Conservation (phyloP, 1,139 yeast species). For the Yamadazyma membranifaciens region DNA sequence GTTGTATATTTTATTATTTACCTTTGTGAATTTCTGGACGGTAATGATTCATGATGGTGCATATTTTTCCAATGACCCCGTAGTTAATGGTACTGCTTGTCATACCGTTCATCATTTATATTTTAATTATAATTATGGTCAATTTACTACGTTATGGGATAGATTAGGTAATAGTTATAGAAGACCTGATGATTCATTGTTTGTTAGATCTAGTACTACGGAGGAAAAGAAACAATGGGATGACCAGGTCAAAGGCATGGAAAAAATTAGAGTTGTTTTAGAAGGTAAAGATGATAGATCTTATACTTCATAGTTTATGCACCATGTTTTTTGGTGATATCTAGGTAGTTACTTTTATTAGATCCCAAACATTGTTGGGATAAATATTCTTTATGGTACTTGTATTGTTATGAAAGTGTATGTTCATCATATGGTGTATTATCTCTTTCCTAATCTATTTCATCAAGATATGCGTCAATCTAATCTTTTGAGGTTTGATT, state of each 20-base stretch:
- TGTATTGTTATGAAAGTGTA: no score
- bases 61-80: constrained; percentile 88
- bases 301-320: constrained; percentile 18
- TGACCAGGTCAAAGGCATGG: constrained; percentile 74
- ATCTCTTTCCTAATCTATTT: no score
- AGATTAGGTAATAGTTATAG: constrained; percentile 92
- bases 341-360: no score
- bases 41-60: constrained; percentile 98
- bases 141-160: constrained; percentile 97
- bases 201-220: constrained; percentile 58
- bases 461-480: no score
- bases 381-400: no score
- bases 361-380: no score
- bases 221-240: constrained; percentile 63
- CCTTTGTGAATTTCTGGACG: constrained; percentile 95
- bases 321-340: not conserved
- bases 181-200: constrained; percentile 84
- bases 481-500: no score
- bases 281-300: constrained; percentile 70
- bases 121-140: constrained; percentile 97
- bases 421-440: no score
- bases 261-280: constrained; percentile 70
- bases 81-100: constrained; percentile 96
- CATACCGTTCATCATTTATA: constrained; percentile 96
- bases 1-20: constrained; percentile 74